Conservation (phyloP, 2,329 filamentous ascomycete species). For the Nakataea oryzae region DNA sequence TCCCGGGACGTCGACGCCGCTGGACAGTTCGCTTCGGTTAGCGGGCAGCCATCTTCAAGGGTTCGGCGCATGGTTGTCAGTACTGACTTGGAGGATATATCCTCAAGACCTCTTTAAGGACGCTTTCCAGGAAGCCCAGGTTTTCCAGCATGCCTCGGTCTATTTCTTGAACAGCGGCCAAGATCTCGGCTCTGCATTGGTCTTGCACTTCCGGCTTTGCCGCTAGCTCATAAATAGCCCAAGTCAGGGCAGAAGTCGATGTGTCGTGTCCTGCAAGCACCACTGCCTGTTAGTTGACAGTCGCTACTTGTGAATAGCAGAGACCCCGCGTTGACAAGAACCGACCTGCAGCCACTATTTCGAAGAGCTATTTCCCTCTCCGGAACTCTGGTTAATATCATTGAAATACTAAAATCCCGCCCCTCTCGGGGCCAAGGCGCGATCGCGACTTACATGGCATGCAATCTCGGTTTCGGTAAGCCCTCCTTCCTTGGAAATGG, state of each 20-base stretch:
- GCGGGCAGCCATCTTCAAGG: neutral
- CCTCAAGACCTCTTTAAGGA: constrained; percentile 31
- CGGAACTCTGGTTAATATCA: constrained; percentile 16
- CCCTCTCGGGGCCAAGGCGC: no score
- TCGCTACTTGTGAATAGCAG: no score
- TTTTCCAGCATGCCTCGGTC: constrained; percentile 24
- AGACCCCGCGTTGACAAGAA: constrained; percentile 9
- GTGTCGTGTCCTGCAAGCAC: constrained; percentile 21
- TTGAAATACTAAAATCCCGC: neutral
- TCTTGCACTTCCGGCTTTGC: constrained; percentile 21
- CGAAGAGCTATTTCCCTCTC: constrained; percentile 19
- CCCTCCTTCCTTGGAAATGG: constrained; percentile 8
- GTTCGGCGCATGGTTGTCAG: no score
- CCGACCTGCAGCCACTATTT: constrained; percentile 11
- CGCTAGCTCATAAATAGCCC: constrained; percentile 21
- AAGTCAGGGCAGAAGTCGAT: constrained; percentile 19
- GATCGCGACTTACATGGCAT: constrained; percentile 11
- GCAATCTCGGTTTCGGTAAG: constrained; percentile 15
- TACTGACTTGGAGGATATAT: constrained; percentile 21
- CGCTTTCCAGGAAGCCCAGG: constrained; percentile 28
- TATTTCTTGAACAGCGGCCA: constrained; percentile 23
- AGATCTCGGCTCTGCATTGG: constrained; percentile 22
- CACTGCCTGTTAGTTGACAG: neutral
- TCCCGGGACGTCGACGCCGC: constrained; percentile 5
- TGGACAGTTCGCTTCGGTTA: neutral